Conservation (phyloP, 2,329 filamentous ascomycete species). For the Colletotrichum tanaceti region DNA sequence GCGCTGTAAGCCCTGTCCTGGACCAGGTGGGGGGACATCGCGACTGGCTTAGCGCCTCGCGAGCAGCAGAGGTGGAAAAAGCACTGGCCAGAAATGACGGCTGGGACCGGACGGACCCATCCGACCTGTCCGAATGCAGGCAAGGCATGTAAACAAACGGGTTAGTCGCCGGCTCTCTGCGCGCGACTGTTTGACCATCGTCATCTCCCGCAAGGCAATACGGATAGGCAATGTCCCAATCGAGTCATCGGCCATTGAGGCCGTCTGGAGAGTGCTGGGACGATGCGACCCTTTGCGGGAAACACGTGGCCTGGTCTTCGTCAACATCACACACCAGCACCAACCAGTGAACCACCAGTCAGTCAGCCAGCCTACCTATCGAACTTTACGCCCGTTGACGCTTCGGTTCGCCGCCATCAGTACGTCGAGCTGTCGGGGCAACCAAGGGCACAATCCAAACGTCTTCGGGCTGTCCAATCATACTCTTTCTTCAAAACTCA, state of each 20-base stretch:
- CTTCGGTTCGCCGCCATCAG: not conserved
- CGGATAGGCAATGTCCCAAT: not conserved
- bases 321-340: not conserved
- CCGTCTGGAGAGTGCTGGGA: not conserved
- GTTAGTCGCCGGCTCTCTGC: conserved; percentile 27
- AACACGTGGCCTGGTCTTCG: not conserved
- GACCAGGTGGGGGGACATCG: conserved; percentile 16
- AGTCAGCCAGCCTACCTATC: not conserved
- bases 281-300: conserved; percentile 18
- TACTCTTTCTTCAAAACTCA: too few relatives aligned
- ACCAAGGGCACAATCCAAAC: not conserved
- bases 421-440: conserved; percentile 25
- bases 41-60: conserved; percentile 30
- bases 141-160: conserved; percentile 38
- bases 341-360: too few relatives aligned
- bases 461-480: not conserved
- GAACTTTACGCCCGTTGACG: conserved; percentile 6
- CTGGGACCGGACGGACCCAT: conserved; percentile 1
- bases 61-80: conserved; percentile 15
- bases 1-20: conserved; percentile 4
- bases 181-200: conserved; percentile 24
- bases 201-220: conserved; percentile 22
- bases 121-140: conserved; percentile 32
- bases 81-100: conserved; percentile 22
- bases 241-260: not conserved